Evolutionary conservation across 1,139 yeast species (phyloP).

Genomic region (Sugiyamaella pinicola): DNA sequence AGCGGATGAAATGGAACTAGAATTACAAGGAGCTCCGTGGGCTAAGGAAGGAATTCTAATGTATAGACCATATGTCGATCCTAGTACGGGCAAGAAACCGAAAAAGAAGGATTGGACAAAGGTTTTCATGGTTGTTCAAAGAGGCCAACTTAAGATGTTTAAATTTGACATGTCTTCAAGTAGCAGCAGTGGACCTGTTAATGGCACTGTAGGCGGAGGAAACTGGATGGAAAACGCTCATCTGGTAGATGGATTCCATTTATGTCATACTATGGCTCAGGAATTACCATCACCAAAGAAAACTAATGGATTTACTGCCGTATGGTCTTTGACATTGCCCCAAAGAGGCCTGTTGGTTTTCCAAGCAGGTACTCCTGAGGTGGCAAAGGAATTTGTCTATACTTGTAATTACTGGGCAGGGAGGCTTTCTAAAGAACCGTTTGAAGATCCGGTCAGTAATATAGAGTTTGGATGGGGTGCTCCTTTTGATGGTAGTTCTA

Average conservation of each 20-base stretch:
- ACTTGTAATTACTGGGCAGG: constrained; percentile 91
- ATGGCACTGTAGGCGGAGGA: constrained; percentile 55
- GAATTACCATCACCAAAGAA: constrained; percentile 39
- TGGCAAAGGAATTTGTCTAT: constrained; percentile 68
- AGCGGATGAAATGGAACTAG: constrained; percentile 58
- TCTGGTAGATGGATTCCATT: constrained; percentile 36
- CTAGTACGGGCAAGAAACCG: constrained; percentile 37
- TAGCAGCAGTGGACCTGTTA: constrained; percentile 19
- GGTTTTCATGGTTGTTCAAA: constrained; percentile 42
- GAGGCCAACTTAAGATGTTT: constrained; percentile 43
- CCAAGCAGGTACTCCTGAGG: constrained; percentile 61
- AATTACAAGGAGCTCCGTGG: constrained; percentile 73
- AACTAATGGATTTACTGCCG: constrained; percentile 35
- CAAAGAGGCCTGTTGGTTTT: constrained; percentile 39
- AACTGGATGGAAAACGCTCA: constrained; percentile 55
- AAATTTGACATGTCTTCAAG: constrained; percentile 31
- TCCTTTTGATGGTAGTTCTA: constrained; percentile 16
- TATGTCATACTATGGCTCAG: constrained; percentile 40
- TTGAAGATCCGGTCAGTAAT: constrained; percentile 61
- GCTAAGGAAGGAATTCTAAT: constrained; percentile 70
- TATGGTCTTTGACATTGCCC: constrained; percentile 45
- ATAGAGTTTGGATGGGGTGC: constrained; percentile 78
- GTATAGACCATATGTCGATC: constrained; percentile 48
- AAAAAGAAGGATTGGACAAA: constrained; percentile 40
- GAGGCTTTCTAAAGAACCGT: constrained; percentile 74